Conservation (phyloP, 192 early-diverging fungal genomes). For the Podila clonocystis region DNA sequence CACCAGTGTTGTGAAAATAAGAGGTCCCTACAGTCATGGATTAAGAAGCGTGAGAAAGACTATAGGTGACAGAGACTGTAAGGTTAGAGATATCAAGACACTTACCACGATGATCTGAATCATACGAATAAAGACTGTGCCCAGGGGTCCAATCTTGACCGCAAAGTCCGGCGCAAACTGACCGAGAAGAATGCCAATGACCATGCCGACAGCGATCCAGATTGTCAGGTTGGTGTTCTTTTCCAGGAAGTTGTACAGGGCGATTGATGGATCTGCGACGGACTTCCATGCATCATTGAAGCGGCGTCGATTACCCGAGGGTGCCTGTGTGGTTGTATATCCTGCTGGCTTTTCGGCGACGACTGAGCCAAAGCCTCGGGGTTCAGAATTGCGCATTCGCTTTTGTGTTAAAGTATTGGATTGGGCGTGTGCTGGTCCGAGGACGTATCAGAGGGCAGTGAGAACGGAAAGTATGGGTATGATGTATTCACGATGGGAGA, state of each 20-base stretch:
- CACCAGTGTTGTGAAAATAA: constrained; percentile 76
- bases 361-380: not conserved
- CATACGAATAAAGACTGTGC: constrained; percentile 62
- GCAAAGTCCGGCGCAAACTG: constrained; percentile 47
- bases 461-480: too few relatives aligned
- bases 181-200: constrained; percentile 60
- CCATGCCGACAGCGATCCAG: constrained; percentile 60
- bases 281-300: not conserved
- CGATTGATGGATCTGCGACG: not conserved
- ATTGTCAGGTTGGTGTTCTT: constrained; percentile 52
- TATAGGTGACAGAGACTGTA: not conserved
- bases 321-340: not conserved
- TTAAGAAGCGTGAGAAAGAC: not conserved
- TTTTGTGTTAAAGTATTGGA: not conserved
- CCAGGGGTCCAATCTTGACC: constrained; percentile 53
- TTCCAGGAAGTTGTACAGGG: constrained; percentile 19
- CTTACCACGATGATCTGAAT: constrained; percentile 55
- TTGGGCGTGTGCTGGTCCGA: too few relatives aligned
- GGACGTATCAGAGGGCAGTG: too few relatives aligned
- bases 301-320: not conserved
- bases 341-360: not conserved
- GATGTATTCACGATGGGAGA: not conserved
- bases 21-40: constrained; percentile 52
- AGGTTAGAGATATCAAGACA: not conserved
- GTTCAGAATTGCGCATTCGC: not conserved